Base-by-base conservation (phyloP, 208 protist species). In the Balamuthia mandrillaris region DNA sequence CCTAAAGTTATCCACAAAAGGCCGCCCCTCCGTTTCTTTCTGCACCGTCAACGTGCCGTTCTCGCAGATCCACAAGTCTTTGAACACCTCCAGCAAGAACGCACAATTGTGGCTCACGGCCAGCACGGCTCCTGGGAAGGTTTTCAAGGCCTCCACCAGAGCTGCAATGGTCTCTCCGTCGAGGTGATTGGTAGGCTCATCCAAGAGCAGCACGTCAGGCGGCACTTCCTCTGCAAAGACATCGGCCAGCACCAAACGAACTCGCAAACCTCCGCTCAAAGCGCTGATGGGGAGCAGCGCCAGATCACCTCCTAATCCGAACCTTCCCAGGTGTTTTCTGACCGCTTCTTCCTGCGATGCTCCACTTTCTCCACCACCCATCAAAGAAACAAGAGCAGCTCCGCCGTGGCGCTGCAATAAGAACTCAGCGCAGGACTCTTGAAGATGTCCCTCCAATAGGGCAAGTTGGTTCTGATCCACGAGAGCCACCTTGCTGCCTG, bases 111-210 rank as follows among this genome's bases (percentile, higher is more conserved):
- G 87, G 52, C 84, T 89, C 12, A 89, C 81, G 3, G 79, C 77
- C 3, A 89, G 29, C n/a, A 89, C 81, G 0, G 87, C 87, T n/a
- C 87, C 87, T 16, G 84, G 56, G 85, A 89, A 89, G 51, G 79
- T 74, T 47, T 51, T 1, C 37, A 87, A 44, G 2, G 85, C 81
- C 6, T 45, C 54, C 12, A 84, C 52, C 12, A 89, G 85, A 18
- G 87, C 87, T 2, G 70, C n/a, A 5, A 85, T 56, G 45, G 79
- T 90, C 56, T 93, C 89, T n/a, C 89, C 39, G 90, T 99, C 98
- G 1, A 99, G 92, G 79, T 99, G 97, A 91, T 99, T 99, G 10
- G 97, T 98, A 9, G 97, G 97, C 91, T 99, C 97, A 91, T 99
- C 97, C 4, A 98, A 91, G 21, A 93, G 75, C 35, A 99, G 91